Base-by-base conservation (phyloP, 2,329 filamentous ascomycete genomes). In the Claviceps humidiphila region DNA sequence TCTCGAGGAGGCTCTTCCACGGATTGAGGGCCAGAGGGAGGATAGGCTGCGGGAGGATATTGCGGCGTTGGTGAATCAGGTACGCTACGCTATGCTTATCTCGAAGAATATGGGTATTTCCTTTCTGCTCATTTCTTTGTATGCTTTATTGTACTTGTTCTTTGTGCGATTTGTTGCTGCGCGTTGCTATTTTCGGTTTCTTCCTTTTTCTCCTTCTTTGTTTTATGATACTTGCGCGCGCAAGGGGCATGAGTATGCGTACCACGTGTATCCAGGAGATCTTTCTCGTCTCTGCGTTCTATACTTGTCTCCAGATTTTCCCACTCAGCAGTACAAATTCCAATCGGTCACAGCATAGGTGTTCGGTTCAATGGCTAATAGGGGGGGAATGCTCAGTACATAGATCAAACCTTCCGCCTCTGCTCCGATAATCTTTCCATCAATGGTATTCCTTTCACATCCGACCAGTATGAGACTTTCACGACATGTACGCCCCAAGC, bases 1-100 rank as follows among this genome's bases (percentile, higher is more conserved):
- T 63, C 76, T 91, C 54, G 74, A 82, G 65, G 75, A 78, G 59
- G 80, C 80, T 49, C 81, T 90, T 52, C 86, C 86, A 24, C 79
- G 80, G 0, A 76, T 82, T 37, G 78, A 80, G 43, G 64, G 62
- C 49, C 65, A 60, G 24, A 69, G 68, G 20, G 75, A 77, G 54
- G 80, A 83, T 62, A 75, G 77, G 56, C 65, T 84, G 60, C 72
- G 81, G 51, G 71, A 71, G 55, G 70, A 74, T 49, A 82, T 85
- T 22, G 80, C 83, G 59, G 66, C 71, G 56, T 71, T 82, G 2
- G 77, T 84, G 13, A 71, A 79, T 52, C 74, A 81, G 61, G 81
- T 83, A 63, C 16, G 20, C 9, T 34, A 34, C 30, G 30, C 30
- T 34, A 34, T 34, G 9, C 30, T 34, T 34, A 4, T 34, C 30